phyloP scores from a whole-genome alignment of 129 eudicot species.

The Logfia minima region DNA sequence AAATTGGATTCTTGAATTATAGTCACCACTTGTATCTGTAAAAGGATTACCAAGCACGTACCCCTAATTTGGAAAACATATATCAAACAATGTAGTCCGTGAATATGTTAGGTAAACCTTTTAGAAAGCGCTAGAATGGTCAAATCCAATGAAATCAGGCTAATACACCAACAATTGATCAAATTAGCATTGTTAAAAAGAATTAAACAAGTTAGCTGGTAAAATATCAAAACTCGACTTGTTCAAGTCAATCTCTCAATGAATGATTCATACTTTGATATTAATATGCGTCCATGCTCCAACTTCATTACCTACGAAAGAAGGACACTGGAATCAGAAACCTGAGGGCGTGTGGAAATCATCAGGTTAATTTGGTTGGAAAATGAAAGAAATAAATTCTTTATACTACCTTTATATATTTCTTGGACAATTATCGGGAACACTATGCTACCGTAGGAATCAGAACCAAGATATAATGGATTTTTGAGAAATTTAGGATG shows the following conservation, averaged over 20 bases:
- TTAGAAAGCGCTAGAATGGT: not conserved
- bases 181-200: not conserved
- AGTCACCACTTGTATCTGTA: conserved; percentile 5
- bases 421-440: conserved; percentile 16
- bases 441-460: conserved; percentile 18
- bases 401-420: conserved; percentile 19
- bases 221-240: not conserved
- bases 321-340: not conserved
- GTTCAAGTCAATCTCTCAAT: not conserved
- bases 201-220: not conserved
- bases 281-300: conserved; percentile 14
- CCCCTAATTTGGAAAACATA: conserved; percentile 14
- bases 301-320: conserved; percentile 22
- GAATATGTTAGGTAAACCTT: not conserved
- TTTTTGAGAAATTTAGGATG: conserved; percentile 17
- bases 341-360: not conserved
- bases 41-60: conserved; percentile 34
- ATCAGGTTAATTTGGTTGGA: no score
- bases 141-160: no score
- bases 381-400: not conserved
- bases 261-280: not conserved
- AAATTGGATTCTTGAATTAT: conserved; percentile 20
- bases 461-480: conserved; percentile 23
- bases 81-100: not conserved
- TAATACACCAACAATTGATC: not conserved